Percentiles rank a stretch among this genome's conserved stretches.
These are phyloP conservation scores for Lipomyces spencermartinsiae DNA, from an alignment of 805 yeast species.

Conservation along the genomic window DNA sequence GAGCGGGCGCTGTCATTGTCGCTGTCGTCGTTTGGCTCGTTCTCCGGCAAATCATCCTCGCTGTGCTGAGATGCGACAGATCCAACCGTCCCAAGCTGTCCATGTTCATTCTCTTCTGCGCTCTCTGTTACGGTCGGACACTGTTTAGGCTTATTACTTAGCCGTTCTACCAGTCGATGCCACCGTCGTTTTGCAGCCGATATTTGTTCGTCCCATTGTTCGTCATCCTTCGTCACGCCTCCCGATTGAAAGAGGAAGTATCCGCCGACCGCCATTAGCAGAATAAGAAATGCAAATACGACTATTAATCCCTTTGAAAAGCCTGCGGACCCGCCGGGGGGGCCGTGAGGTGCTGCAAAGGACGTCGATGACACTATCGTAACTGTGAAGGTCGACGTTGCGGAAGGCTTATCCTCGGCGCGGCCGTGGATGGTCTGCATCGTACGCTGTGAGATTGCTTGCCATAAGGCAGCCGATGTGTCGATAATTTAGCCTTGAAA, in stretches of 20 bases:
- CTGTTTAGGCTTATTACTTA: background rate
- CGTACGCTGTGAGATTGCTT: background rate
- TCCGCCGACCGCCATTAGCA: conserved; percentile 23
- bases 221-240: conserved; percentile 7
- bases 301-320: conserved; percentile 27
- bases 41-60: background rate
- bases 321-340: background rate
- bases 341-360: conserved; percentile 6
- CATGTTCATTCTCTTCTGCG: background rate
- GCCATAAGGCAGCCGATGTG: background rate
- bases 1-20: background rate
- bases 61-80: background rate
- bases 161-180: conserved; percentile 2
- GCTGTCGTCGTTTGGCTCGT: background rate
- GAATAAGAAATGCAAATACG: conserved; percentile 25
- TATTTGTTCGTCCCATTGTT: conserved; percentile 22
- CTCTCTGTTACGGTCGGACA: background rate
- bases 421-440: background rate
- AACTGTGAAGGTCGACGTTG: conserved; percentile 6
- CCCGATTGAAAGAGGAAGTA: conserved; percentile 14
- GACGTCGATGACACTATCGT: conserved; percentile 1
- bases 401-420: background rate
- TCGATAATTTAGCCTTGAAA: background rate
- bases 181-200: conserved; percentile 18
- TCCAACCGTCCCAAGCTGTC: background rate